A percentile compares a stretch with the other conserved stretches of the same genome.
Evolutionary conservation across 2,329 filamentous ascomycete genomes (phyloP).

Genomic region (Microcyclospora pomicola): DNA sequence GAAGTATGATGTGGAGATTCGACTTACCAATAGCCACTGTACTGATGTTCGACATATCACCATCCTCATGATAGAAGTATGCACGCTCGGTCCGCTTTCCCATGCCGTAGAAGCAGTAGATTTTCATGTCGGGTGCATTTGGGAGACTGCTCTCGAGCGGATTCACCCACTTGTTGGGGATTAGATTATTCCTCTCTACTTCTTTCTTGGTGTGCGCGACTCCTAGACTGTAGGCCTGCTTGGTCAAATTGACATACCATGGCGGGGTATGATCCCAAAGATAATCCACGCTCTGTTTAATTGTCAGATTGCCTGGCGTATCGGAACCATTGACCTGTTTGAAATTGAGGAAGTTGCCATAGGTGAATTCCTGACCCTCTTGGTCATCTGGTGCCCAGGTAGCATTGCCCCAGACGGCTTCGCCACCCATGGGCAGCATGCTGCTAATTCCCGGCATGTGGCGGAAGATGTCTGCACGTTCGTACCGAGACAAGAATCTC

Average conservation of each 20-base stretch:
- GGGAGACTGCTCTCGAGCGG: constrained; percentile 81
- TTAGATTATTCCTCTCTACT: constrained; percentile 51
- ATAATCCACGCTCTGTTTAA: constrained; percentile 63
- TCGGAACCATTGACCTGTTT: constrained; percentile 48
- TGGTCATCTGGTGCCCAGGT: constrained; percentile 79
- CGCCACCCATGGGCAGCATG: constrained; percentile 89
- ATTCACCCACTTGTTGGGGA: constrained; percentile 76
- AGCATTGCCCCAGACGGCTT: constrained; percentile 85
- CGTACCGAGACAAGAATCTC: constrained; percentile 81
- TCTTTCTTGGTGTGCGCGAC: constrained; percentile 66
- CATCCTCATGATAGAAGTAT: constrained; percentile 76
- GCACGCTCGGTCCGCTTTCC: constrained; percentile 86
- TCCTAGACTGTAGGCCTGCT: constrained; percentile 70
- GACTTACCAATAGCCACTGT: constrained; percentile 43
- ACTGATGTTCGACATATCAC: constrained; percentile 45
- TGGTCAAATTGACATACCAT: constrained; percentile 70
- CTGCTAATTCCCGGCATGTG: constrained; percentile 94
- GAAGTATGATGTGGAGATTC: not conserved
- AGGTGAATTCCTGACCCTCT: constrained; percentile 58
- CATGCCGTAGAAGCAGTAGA: constrained; percentile 94
- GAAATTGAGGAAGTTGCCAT: constrained; percentile 77
- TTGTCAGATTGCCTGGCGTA: constrained; percentile 56
- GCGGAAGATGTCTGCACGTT: constrained; percentile 85
- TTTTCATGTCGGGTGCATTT: constrained; percentile 74
- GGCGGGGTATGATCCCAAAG: constrained; percentile 63